Evolutionary conservation across 1,284 basidiomycete genomes (phyloP).

Genomic region (Apiotrichum gamsii): DNA sequence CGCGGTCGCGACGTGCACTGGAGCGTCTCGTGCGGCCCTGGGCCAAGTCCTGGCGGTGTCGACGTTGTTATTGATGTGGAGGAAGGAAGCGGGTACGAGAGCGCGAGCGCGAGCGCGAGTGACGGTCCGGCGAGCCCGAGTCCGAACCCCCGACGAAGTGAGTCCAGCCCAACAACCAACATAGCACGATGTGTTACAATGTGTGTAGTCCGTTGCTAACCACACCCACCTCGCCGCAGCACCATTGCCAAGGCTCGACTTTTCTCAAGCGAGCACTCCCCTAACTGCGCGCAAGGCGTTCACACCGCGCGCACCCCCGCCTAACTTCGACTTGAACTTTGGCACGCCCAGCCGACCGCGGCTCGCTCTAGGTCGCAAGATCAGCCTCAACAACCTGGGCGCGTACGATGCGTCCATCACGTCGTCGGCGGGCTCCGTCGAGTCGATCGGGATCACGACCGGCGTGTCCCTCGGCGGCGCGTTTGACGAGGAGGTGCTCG

Average conservation of each 20-base stretch:
- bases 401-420: background rate
- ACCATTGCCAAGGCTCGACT: slow-evolving; percentile 10
- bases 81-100: background rate
- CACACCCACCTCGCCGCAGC: background rate
- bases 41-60: no score
- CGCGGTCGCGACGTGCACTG: background rate
- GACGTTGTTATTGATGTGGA: background rate
- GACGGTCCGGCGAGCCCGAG: background rate
- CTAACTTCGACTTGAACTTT: no score
- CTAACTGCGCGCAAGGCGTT: slow-evolving; percentile 7
- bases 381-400: slow-evolving; percentile 9
- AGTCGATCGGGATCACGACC: background rate
- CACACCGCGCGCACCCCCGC: background rate
- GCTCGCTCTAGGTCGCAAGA: slow-evolving; percentile 2
- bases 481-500: slow-evolving; percentile 3
- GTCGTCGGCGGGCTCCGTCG: background rate
- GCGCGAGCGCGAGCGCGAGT: background rate
- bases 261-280: slow-evolving; percentile 2
- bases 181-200: no score
- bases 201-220: no score
- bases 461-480: slow-evolving; percentile 1
- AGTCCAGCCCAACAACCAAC: no score
- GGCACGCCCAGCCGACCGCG: background rate
- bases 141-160: background rate
- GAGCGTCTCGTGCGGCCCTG: background rate